These are phyloP conservation scores for Malus hybrid DNA, from an alignment of 331 rosid genomes.

Conservation along the genomic window DNA sequence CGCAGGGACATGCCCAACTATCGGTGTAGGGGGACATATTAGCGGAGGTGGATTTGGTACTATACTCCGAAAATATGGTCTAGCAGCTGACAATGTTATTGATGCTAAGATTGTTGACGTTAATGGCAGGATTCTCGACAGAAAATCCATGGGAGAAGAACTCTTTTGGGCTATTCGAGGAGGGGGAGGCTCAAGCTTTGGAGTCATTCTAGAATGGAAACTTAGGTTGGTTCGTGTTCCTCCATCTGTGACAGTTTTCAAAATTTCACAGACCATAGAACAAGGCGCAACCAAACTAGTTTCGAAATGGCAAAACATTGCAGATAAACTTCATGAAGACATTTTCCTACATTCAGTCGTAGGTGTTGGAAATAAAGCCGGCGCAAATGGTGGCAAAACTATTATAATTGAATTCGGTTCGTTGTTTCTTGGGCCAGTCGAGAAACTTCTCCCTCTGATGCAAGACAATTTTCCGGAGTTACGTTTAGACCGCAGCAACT, in stretches of 20 bases:
- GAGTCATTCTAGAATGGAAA: conserved; percentile 23
- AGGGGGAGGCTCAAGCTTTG: conserved; percentile 32
- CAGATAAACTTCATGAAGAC: conserved; percentile 7
- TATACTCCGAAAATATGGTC: conserved; percentile 21
- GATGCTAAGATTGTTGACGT: conserved; percentile 20
- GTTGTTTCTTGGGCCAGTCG: conserved; percentile 14
- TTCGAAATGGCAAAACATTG: conserved; percentile 18
- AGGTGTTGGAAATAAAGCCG: background rate
- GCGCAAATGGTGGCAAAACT: background rate
- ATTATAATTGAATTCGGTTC: conserved; percentile 5
- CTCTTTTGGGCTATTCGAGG: conserved; percentile 35
- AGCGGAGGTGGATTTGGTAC: conserved; percentile 24
- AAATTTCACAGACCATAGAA: background rate
- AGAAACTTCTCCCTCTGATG: conserved; percentile 11
- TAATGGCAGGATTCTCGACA: conserved; percentile 13
- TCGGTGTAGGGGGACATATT: conserved; percentile 15
- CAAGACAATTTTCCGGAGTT: conserved; percentile 14
- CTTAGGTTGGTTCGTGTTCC: conserved; percentile 19
- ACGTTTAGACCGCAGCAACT: background rate
- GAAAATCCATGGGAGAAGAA: conserved; percentile 30
- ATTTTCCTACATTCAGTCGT: background rate
- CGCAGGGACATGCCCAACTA: conserved; percentile 17
- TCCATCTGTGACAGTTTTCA: conserved; percentile 3
- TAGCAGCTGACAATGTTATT: conserved; percentile 19
- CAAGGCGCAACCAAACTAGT: conserved; percentile 11